Base-by-base conservation (phyloP, 2,329 filamentous ascomycete genomes). In the Pseudogymnoascus sp. region DNA sequence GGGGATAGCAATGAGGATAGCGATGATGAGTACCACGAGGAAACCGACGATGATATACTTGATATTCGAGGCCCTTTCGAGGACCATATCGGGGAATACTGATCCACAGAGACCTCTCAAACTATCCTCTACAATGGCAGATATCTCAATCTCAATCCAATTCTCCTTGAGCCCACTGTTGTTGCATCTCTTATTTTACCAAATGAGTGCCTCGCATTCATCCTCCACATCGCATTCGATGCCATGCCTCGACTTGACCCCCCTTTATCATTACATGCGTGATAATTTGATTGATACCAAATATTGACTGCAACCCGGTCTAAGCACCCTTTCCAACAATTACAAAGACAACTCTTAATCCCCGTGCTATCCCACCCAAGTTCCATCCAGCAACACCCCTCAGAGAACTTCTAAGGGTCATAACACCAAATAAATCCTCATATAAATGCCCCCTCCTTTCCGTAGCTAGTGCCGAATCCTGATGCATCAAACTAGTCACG, bases 21-120 rank as follows among this genome's bases (percentile, higher is more conserved):
- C 28, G 41, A 69, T 68, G 7, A 68, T 25, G 22, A 69, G 41
- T 20, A 71, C 60, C 61, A 68, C 69, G 60, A 63, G 58, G 41
- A 66, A 58, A 38, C 68, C 63, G 67, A 69, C 70, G 9, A 57
- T 30, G 47, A 25, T 54, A 62, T 30, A 30, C 28, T 30, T 30
- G 28, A 30, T 30, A 30, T 30, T 7, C 4, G 7, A 30, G 7
- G 7, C 28, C 28, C 28, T 30, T 30, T 37, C 35, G 5, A n/a
- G 3, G 5, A 37, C 14, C 6, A 6, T 4, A 12, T 37, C 35
- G 35, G 6, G 35, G 5, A 14, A 16, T 37, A 39, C 43, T 61
- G 57, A 30, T 61, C 57, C 4, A n/a, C 11, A 22, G 2, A 32
- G n/a, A 38, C 28, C 6, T 25, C 39, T 28, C 41, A 28, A 47